Conservation (phyloP, 331 rosid genomes). For the Erythrophleum ivorense region DNA sequence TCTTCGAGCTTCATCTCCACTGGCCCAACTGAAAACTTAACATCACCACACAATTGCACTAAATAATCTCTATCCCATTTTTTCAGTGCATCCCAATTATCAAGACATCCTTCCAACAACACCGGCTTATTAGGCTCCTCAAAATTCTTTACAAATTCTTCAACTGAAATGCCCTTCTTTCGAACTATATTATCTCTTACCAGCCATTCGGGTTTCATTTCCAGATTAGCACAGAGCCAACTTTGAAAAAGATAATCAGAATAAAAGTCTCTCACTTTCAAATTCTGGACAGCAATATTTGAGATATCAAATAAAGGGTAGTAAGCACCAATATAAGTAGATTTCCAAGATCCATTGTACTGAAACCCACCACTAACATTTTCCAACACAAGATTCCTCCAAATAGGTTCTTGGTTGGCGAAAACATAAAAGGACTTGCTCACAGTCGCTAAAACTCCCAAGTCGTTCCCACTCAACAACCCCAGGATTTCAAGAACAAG, state of each 20-base stretch:
- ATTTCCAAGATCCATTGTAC: conserved; percentile 73
- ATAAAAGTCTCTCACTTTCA: conserved; percentile 85
- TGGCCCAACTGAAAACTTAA: conserved; percentile 77
- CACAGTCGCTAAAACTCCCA: conserved; percentile 75
- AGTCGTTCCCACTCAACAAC: conserved; percentile 51
- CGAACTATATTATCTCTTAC: conserved; percentile 75
- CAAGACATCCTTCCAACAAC: conserved; percentile 83
- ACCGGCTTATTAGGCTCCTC: conserved; percentile 88
- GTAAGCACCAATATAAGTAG: conserved; percentile 60
- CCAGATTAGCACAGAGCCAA: conserved; percentile 97
- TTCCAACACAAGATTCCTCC: conserved; percentile 84
- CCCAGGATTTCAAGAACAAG: conserved; percentile 86
- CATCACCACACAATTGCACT: conserved; percentile 67
- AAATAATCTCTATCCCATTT: conserved; percentile 90
- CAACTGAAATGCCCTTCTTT: conserved; percentile 79
- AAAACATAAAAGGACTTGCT: conserved; percentile 78
- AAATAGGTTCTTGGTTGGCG: conserved; percentile 81
- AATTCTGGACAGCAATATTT: conserved; percentile 25
- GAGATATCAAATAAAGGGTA: conserved; percentile 58
- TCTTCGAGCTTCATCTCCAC: conserved; percentile 81
- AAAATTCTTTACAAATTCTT: conserved; percentile 68
- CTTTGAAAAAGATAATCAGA: conserved; percentile 94
- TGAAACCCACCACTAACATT: conserved; percentile 60
- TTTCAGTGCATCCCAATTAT: conserved; percentile 76
- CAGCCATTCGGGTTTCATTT: conserved; percentile 90